phyloP scores from a whole-genome alignment of 2,329 filamentous ascomycete genomes.

The Cordyceps farinosa region DNA sequence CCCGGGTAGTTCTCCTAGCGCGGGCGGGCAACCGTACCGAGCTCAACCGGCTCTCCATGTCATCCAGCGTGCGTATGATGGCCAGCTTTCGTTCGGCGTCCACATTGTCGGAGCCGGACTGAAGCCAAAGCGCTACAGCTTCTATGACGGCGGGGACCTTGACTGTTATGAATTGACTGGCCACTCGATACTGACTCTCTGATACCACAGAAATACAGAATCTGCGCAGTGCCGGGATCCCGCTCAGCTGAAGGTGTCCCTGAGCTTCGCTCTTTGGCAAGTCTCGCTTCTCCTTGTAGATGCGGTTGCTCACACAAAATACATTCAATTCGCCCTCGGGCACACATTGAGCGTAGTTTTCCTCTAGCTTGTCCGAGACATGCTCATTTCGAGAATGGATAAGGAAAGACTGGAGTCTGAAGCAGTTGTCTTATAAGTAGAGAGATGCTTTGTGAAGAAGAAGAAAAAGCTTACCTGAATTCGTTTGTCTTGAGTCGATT shows the following conservation, averaged over 20 bases:
- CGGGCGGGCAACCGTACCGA: not conserved
- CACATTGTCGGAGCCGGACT: not conserved
- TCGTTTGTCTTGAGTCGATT: not conserved
- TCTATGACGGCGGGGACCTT: not conserved
- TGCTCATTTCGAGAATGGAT: not conserved
- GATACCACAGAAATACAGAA: not conserved
- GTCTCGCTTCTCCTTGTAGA: not conserved
- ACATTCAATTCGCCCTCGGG: not conserved
- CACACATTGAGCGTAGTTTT: not conserved
- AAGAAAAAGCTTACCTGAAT: not conserved
- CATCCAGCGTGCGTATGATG: not conserved
- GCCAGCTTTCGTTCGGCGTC: not conserved
- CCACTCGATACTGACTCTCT: not conserved
- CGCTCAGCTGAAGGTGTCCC: not conserved
- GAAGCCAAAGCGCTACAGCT: not conserved
- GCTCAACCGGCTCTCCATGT: not conserved
- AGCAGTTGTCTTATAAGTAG: not conserved
- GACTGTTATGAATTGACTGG: not conserved
- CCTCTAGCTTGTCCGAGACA: not conserved
- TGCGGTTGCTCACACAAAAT: not conserved
- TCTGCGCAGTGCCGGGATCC: not conserved
- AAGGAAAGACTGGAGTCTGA: not conserved
- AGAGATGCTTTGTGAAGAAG: no score
- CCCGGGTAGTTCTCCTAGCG: not conserved
- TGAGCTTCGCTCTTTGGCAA: not conserved